Conservation (phyloP, 164 flowering plant genomes). For the Nelumbo lutea region DNA sequence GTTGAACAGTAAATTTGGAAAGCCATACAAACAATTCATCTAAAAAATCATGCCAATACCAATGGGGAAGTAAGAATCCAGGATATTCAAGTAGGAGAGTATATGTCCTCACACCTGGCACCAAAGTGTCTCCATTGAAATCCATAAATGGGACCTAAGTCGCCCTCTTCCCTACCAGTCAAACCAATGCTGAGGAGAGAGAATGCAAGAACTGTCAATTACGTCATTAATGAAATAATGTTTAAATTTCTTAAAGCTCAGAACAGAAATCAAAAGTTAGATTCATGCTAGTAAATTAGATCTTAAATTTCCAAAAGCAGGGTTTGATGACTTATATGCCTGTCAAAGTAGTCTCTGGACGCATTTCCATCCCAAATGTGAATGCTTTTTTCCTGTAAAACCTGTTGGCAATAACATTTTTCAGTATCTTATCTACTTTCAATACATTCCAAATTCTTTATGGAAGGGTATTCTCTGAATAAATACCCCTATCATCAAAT, state of each 20-base stretch:
- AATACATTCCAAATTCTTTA: background rate
- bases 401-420: constrained; percentile 13
- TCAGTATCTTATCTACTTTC: background rate
- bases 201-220: background rate
- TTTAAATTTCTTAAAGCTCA: no score
- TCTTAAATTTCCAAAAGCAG: background rate
- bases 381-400: constrained; percentile 73
- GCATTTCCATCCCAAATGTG: constrained; percentile 96
- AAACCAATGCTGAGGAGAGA: constrained; percentile 54
- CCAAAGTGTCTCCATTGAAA: constrained; percentile 98
- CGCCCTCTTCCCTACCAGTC: constrained; percentile 85
- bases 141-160: constrained; percentile 90
- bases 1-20: no score
- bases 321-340: constrained; percentile 24
- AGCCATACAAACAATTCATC: no score
- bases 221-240: no score
- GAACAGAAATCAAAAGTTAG: background rate
- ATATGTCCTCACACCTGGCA: constrained; percentile 54
- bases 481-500: background rate
- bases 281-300: background rate
- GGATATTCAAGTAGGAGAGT: background rate
- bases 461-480: background rate
- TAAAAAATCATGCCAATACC: no score
- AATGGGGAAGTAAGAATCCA: no score
- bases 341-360: constrained; percentile 82